These are phyloP conservation scores for Tylopilus plumbeoviolaceoides DNA, from an alignment of 768 basidiomycete genomes.

Conservation along the genomic window DNA sequence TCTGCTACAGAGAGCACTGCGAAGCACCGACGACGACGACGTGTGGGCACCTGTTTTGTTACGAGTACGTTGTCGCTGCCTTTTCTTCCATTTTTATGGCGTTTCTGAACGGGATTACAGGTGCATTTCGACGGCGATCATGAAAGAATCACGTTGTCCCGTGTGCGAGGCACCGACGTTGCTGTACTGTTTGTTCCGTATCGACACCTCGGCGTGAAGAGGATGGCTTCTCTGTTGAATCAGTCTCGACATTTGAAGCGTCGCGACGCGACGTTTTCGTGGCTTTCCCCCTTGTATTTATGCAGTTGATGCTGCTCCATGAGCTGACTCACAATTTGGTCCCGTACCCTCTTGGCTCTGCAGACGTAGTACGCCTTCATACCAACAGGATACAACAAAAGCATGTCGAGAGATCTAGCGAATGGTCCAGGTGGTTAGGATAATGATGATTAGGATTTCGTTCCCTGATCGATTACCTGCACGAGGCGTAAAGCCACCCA, in stretches of 20 bases:
- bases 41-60: conserved; percentile 64
- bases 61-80: conserved; percentile 28
- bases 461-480: too few species aligned
- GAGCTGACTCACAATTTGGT: neutral
- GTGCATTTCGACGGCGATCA: conserved; percentile 50
- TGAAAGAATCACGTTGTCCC: conserved; percentile 47
- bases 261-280: neutral
- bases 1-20: conserved; percentile 46
- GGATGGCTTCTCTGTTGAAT: neutral
- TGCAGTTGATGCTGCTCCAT: conserved; percentile 2
- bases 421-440: too few species aligned
- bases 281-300: neutral
- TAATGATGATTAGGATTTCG: too few species aligned
- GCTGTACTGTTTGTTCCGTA: conserved; percentile 52
- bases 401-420: too few species aligned
- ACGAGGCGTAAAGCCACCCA: too few species aligned
- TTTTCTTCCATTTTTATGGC: too few species aligned
- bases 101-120: conserved; percentile 27
- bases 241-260: too few species aligned
- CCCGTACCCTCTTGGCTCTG: neutral
- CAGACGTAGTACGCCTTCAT: too few species aligned
- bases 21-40: conserved; percentile 55
- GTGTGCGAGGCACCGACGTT: conserved; percentile 49
- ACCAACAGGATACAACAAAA: too few species aligned
- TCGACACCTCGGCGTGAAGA: conserved; percentile 37